Conservation (phyloP, 441 rosid genomes). For the Gossypium gossypioides region DNA sequence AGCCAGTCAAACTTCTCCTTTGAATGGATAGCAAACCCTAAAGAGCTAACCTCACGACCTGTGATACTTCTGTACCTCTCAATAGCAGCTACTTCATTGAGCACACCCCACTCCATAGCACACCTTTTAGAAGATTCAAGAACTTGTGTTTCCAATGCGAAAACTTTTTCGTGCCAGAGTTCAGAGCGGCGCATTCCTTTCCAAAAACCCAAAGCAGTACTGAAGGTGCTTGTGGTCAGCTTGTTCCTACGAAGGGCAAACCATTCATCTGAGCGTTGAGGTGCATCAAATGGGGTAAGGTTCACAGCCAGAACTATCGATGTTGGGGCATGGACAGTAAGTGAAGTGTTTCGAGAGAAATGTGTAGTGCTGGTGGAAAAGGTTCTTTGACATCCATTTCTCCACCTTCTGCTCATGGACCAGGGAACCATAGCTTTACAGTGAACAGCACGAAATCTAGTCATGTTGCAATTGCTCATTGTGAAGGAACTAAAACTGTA, state of each 20-base stretch:
- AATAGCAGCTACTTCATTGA: conserved; percentile 67
- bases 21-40: conserved; percentile 73
- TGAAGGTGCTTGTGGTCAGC: conserved; percentile 86
- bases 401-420: conserved; percentile 20
- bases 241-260: conserved; percentile 69
- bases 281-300: conserved; percentile 39
- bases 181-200: conserved; percentile 66
- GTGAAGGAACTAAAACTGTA: conserved; percentile 14
- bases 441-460: conserved; percentile 26
- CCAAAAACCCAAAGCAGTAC: conserved; percentile 91
- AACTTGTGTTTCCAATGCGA: conserved; percentile 28
- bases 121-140: conserved; percentile 28
- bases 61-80: conserved; percentile 65
- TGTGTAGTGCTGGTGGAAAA: conserved; percentile 29
- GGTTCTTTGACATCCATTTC: conserved; percentile 19
- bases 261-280: conserved; percentile 95
- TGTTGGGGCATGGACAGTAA: conserved; percentile 28
- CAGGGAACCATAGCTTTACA: conserved; percentile 18
- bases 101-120: conserved; percentile 93
- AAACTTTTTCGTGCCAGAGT: conserved; percentile 93
- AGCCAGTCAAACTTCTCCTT: conserved; percentile 71
- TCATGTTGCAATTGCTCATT: conserved; percentile 34
- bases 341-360: conserved; percentile 22
- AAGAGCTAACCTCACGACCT: conserved; percentile 56
- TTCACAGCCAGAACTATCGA: conserved; percentile 34